A percentile compares a stretch with the other conserved stretches of the same genome.
phyloP scores from a whole-genome alignment of 2,329 filamentous ascomycete species.

The Didymella arachidicola region DNA sequence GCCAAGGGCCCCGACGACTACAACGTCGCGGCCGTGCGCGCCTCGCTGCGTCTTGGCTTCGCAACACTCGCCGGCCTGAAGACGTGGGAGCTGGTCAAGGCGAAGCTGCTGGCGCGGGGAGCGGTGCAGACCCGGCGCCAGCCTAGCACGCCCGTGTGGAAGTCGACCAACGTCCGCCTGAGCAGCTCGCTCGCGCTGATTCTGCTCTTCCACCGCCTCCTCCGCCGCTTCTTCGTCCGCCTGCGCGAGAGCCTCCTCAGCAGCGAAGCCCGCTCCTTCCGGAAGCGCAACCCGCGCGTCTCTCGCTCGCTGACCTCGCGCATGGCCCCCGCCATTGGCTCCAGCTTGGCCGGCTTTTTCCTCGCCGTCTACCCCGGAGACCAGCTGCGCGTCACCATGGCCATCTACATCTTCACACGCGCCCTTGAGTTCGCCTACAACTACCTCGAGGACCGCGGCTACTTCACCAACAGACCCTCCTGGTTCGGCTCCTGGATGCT shows the following conservation, averaged over 20 bases:
- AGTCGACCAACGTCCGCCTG: conserved; percentile 74
- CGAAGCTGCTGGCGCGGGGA: conserved; percentile 48
- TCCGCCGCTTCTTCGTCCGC: conserved; percentile 87
- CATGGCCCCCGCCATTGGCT: conserved; percentile 88
- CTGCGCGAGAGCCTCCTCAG: conserved; percentile 80
- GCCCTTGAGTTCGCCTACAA: conserved; percentile 90
- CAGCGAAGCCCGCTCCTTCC: conserved; percentile 81
- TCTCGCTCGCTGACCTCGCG: conserved; percentile 78
- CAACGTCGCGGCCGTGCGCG: conserved; percentile 58
- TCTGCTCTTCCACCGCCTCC: conserved; percentile 84
- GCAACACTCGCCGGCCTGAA: conserved; percentile 56
- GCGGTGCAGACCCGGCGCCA: conserved; percentile 45
- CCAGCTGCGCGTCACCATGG: conserved; percentile 77
- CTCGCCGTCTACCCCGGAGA: conserved; percentile 77
- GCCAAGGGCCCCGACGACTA: conserved; percentile 57
- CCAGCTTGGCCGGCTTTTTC: conserved; percentile 83
- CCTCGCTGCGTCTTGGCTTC: conserved; percentile 55
- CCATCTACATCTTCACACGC: conserved; percentile 81
- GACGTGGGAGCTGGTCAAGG: conserved; percentile 55
- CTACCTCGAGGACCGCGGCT: conserved; percentile 73
- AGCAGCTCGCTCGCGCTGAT: conserved; percentile 85
- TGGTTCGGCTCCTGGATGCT: conserved; percentile 62
- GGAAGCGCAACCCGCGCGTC: conserved; percentile 80
- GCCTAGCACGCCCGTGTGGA: conserved; percentile 53
- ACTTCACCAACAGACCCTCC: conserved; percentile 73